These are phyloP conservation scores for Podaxis mareebaensis DNA, from an alignment of 768 basidiomycete species.

Conservation along the genomic window DNA sequence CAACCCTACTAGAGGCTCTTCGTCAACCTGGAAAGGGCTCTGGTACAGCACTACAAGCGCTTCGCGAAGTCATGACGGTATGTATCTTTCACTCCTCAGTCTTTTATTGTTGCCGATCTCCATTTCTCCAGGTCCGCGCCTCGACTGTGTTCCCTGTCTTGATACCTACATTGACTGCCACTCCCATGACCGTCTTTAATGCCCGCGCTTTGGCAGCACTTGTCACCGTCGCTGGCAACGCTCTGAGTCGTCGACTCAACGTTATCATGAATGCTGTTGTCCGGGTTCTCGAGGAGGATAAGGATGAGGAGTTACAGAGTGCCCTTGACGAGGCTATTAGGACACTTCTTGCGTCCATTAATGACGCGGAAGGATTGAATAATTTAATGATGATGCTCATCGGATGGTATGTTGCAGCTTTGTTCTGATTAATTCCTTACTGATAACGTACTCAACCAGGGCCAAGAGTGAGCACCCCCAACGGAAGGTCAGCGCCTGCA, in stretches of 20 bases:
- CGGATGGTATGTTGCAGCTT: constrained; percentile 64
- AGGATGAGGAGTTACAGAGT: constrained; percentile 64
- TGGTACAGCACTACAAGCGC: constrained; percentile 92
- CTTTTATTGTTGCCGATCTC: constrained; percentile 6
- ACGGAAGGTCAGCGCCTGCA: constrained; percentile 78
- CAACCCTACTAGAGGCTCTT: constrained; percentile 90
- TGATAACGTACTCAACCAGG: constrained; percentile 43
- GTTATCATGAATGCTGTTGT: constrained; percentile 80
- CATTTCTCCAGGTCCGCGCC: constrained; percentile 73
- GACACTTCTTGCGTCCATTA: constrained; percentile 76
- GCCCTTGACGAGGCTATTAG: constrained; percentile 77
- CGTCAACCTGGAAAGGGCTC: constrained; percentile 91
- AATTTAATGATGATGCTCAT: constrained; percentile 86
- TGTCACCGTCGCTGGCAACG: constrained; percentile 91
- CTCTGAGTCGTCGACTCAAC: constrained; percentile 81
- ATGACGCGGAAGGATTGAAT: constrained; percentile 86
- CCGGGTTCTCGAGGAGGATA: constrained; percentile 69
- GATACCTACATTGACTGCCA: constrained; percentile 88
- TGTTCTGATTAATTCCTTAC: neutral
- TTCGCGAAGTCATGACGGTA: constrained; percentile 93
- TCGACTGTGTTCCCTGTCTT: constrained; percentile 96
- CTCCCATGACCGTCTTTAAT: constrained; percentile 95
- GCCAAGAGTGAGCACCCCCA: constrained; percentile 71
- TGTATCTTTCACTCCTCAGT: constrained; percentile 27
- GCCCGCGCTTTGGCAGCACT: constrained; percentile 87